These are phyloP conservation scores for Phyllosticta paracitricarpa DNA, from an alignment of 2,329 filamentous ascomycete genomes.

Conservation along the genomic window DNA sequence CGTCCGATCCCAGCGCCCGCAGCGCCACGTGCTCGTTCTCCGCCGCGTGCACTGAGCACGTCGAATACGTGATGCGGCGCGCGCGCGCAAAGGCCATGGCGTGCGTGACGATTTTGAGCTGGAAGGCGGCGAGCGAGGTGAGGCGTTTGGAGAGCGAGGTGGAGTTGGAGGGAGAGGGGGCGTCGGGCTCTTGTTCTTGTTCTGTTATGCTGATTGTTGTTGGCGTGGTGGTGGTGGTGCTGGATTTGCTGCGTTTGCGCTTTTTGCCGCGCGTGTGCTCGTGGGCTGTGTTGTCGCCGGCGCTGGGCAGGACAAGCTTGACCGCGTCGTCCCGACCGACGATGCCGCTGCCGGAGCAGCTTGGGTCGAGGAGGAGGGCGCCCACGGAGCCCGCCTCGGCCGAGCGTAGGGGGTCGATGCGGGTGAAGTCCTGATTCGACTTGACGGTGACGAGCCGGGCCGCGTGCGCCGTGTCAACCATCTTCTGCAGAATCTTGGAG, in stretches of 20 bases:
- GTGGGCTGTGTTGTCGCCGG: conserved; percentile 7
- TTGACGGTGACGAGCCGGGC: conserved; percentile 56
- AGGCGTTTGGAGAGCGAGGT: conserved; percentile 47
- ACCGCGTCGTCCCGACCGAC: conserved; percentile 67
- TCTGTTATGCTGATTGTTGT: conserved; percentile 18
- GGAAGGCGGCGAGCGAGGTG: conserved; percentile 66
- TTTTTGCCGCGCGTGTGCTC: conserved; percentile 16
- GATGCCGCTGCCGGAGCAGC: conserved; percentile 92
- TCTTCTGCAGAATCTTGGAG: conserved; percentile 68
- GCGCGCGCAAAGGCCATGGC: conserved; percentile 59
- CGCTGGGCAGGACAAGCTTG: conserved; percentile 44
- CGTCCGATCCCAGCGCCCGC: conserved; percentile 55
- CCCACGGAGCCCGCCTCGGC: conserved; percentile 55
- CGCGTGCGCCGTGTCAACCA: conserved; percentile 71
- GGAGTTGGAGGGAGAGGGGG: conserved; percentile 11
- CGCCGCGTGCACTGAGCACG: conserved; percentile 75
- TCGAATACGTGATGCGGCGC: conserved; percentile 74
- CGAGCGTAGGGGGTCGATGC: conserved; percentile 55
- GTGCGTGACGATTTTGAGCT: conserved; percentile 71
- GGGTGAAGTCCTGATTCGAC: conserved; percentile 71
- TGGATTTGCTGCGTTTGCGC: conserved; percentile 18
- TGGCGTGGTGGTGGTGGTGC: conserved; percentile 1
- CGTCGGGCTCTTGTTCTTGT: conserved; percentile 27
- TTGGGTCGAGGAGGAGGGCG: conserved; percentile 79
- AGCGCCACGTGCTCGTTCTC: conserved; percentile 86